Conservation (phyloP, 495 filamentous ascomycete species). For the Cercophora newfieldiana region DNA sequence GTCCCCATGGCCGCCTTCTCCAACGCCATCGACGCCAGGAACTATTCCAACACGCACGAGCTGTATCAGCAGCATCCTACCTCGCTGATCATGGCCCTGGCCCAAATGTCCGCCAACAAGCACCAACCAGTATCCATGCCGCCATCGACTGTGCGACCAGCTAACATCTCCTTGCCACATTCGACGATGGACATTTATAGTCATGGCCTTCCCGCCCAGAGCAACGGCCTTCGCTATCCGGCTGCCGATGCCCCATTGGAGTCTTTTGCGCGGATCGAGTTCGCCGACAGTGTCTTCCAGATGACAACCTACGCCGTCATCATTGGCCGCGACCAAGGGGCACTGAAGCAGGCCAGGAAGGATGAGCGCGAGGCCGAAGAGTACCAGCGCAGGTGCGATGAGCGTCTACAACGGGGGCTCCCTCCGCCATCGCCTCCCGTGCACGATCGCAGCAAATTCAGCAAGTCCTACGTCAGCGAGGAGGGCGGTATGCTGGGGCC, state of each 20-base stretch:
- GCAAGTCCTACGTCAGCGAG: conserved; percentile 54
- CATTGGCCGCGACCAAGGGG: conserved; percentile 50
- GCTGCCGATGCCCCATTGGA: conserved; percentile 42
- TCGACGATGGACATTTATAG: conserved; percentile 16
- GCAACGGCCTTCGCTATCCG: conserved; percentile 5
- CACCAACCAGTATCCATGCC: conserved; percentile 16
- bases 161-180: conserved; percentile 32
- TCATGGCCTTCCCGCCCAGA: conserved; percentile 10
- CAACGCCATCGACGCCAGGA: background rate
- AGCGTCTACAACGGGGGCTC: conserved; percentile 39
- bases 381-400: conserved; percentile 40
- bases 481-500: conserved; percentile 55
- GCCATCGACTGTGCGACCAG: conserved; percentile 32
- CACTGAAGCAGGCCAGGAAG: conserved; percentile 43
- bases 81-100: conserved; percentile 31
- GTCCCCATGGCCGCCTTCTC: background rate
- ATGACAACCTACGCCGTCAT: conserved; percentile 55
- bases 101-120: conserved; percentile 24
- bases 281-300: conserved; percentile 52
- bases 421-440: conserved; percentile 41
- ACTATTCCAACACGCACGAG: conserved; percentile 15
- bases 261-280: conserved; percentile 53
- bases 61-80: conserved; percentile 20
- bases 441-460: conserved; percentile 45
- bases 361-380: conserved; percentile 43